Evolutionary conservation across 805 yeast genomes (phyloP).

Genomic region (Zygosaccharomyces lentus): DNA sequence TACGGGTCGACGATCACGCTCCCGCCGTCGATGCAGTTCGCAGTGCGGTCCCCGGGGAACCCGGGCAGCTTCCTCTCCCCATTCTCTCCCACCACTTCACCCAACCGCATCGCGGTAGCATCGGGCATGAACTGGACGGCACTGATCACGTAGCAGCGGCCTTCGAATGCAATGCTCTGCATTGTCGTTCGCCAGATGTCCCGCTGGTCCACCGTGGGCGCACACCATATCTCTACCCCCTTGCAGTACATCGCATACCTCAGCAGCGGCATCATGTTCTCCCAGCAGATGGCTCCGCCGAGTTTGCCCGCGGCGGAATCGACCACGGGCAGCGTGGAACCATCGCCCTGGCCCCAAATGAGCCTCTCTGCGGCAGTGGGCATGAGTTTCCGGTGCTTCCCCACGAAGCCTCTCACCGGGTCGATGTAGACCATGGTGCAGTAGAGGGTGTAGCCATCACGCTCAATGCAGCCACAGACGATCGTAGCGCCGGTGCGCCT

Average conservation of each 20-base stretch:
- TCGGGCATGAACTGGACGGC: constrained; percentile 41
- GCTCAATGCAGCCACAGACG: constrained; percentile 42
- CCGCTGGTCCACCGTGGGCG: constrained; percentile 45
- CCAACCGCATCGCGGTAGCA: constrained; percentile 24
- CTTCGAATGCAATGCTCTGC: constrained; percentile 42
- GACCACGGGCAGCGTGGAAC: constrained; percentile 40
- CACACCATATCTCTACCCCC: constrained; percentile 41
- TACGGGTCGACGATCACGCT: constrained; percentile 40
- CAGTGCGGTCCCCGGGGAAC: constrained; percentile 29
- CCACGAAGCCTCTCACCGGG: constrained; percentile 37
- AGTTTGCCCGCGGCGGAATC: constrained; percentile 36
- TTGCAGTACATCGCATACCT: constrained; percentile 42
- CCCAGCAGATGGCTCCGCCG: constrained; percentile 50
- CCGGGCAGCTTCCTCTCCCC: constrained; percentile 26
- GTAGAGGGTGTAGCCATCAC: constrained; percentile 38
- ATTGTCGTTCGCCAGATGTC: constrained; percentile 43
- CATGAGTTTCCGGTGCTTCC: constrained; percentile 42
- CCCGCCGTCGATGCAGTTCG: constrained; percentile 40
- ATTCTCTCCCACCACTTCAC: constrained; percentile 21
- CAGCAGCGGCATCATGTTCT: constrained; percentile 41
- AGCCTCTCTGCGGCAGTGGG: constrained; percentile 45
- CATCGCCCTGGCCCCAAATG: constrained; percentile 47
- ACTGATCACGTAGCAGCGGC: constrained; percentile 39
- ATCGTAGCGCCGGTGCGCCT: constrained; percentile 36
- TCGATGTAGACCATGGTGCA: constrained; percentile 42